Conservation (phyloP, 495 filamentous ascomycete species). For the Aspergillus bertholletiae region DNA sequence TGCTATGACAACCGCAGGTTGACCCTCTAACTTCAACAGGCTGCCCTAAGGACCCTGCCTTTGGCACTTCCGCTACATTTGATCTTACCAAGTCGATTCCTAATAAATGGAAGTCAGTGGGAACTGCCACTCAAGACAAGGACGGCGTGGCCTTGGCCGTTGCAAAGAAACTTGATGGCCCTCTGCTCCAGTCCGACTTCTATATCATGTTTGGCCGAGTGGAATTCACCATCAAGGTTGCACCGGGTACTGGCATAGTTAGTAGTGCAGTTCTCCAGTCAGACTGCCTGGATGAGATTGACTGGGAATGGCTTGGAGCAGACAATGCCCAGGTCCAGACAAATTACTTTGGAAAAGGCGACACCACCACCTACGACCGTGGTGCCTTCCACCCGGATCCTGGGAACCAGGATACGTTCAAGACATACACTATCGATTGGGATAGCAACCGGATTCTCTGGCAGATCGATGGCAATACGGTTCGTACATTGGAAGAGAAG, state of each 20-base stretch:
- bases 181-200: conserved; percentile 71
- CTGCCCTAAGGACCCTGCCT: conserved; percentile 77
- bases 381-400: conserved; percentile 54
- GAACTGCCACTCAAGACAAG: conserved; percentile 63
- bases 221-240: conserved; percentile 55
- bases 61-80: conserved; percentile 72
- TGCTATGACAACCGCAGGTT: not conserved
- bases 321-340: conserved; percentile 60
- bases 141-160: conserved; percentile 86
- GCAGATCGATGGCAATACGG: conserved; percentile 64
- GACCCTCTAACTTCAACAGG: conserved; percentile 16
- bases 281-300: conserved; percentile 85
- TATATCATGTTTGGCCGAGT: conserved; percentile 72
- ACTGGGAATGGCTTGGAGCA: conserved; percentile 81
- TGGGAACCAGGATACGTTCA: conserved; percentile 54
- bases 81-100: conserved; percentile 74
- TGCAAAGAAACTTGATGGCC: conserved; percentile 71
- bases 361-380: conserved; percentile 62
- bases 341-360: conserved; percentile 87
- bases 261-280: conserved; percentile 80
- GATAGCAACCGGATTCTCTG: conserved; percentile 66
- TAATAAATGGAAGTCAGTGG: conserved; percentile 64
- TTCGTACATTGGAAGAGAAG: conserved; percentile 63
- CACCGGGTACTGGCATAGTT: conserved; percentile 58
- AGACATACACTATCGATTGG: conserved; percentile 87